These are phyloP conservation scores for Curvularia sp. DNA, from an alignment of 2,329 filamentous ascomycete genomes.

Conservation along the genomic window DNA sequence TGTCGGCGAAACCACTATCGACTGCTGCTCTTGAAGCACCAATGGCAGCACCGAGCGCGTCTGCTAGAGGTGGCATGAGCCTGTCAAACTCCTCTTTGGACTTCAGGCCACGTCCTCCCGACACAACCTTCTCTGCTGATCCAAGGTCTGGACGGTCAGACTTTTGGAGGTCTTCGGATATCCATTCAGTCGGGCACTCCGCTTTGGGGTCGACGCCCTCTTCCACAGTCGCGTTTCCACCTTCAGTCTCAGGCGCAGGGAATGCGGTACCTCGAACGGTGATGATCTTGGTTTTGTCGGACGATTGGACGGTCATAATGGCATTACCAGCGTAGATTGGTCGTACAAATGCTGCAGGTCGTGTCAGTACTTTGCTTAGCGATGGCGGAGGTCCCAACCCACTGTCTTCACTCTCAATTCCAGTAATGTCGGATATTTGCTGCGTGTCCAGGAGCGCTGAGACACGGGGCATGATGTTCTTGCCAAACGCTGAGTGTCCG, in stretches of 20 bases:
- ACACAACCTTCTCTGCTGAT: constrained; percentile 88
- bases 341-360: constrained; percentile 74
- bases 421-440: constrained; percentile 90
- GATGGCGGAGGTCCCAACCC: constrained; percentile 38
- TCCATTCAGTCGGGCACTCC: constrained; percentile 79
- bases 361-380: constrained; percentile 9
- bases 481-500: constrained; percentile 93
- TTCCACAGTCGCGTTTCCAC: constrained; percentile 77
- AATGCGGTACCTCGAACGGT: constrained; percentile 95
- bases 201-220: constrained; percentile 84
- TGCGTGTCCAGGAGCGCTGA: constrained; percentile 90
- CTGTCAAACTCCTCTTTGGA: constrained; percentile 97
- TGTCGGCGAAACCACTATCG: constrained; percentile 96
- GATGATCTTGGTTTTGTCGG: constrained; percentile 83
- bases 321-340: constrained; percentile 98
- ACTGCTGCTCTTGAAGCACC: constrained; percentile 94
- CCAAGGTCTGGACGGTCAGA: constrained; percentile 92
- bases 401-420: constrained; percentile 86
- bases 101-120: constrained; percentile 92
- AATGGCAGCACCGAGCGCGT: constrained; percentile 92
- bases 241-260: constrained; percentile 72
- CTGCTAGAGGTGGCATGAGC: constrained; percentile 89
- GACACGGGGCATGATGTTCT: constrained; percentile 89
- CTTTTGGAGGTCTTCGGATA: constrained; percentile 90
- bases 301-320: constrained; percentile 92